These are phyloP conservation scores for Chaetomidium leptoderma DNA, from an alignment of 495 filamentous ascomycete species.

Conservation along the genomic window DNA sequence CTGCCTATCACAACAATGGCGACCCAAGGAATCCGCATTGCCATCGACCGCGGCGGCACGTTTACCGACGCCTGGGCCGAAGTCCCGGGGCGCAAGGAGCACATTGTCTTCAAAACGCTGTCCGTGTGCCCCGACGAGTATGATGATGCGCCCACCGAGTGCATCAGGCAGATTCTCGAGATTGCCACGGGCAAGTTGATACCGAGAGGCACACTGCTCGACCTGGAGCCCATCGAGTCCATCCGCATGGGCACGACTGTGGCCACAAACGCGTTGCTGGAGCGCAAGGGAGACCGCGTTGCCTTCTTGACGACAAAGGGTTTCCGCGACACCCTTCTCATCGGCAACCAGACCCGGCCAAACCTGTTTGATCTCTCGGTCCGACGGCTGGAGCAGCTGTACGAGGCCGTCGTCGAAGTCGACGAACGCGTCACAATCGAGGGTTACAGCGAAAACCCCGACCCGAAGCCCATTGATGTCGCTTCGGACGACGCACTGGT, in stretches of 20 bases:
- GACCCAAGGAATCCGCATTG: constrained; percentile 51
- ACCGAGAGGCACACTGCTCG: constrained; percentile 75
- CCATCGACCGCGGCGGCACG: constrained; percentile 65
- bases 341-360: constrained; percentile 81
- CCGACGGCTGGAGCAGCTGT: constrained; percentile 72
- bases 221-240: constrained; percentile 77
- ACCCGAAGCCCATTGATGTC: constrained; percentile 47
- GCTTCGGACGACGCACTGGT: constrained; percentile 52
- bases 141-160: constrained; percentile 81
- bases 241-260: constrained; percentile 90
- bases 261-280: constrained; percentile 82
- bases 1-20: too few relatives aligned
- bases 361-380: constrained; percentile 82
- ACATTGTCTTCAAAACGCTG: constrained; percentile 80
- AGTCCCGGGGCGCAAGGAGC: constrained; percentile 71
- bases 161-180: constrained; percentile 87
- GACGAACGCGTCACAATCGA: constrained; percentile 83
- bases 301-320: constrained; percentile 88
- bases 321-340: constrained; percentile 85
- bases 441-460: constrained; percentile 79
- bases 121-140: constrained; percentile 91
- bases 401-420: constrained; percentile 71
- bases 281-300: constrained; percentile 90
- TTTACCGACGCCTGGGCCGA: constrained; percentile 67
- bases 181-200: constrained; percentile 65